Percentiles rank a stretch among this genome's conserved stretches.
These are phyloP conservation scores for Corymbia maculata DNA, from an alignment of 345 rosid species.

Conservation along the genomic window DNA sequence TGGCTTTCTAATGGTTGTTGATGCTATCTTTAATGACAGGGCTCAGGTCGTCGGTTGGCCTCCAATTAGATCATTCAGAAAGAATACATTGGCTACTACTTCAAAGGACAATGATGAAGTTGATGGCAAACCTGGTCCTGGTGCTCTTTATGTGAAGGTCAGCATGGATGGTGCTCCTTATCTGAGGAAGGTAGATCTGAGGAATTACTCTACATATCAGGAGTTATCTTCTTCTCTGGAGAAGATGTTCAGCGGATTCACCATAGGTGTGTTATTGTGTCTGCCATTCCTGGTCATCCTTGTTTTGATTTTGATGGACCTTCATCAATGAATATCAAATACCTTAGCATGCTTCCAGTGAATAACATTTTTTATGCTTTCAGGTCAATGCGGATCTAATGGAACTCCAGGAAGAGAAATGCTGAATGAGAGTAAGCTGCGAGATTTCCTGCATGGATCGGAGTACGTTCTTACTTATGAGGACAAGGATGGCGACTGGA, in stretches of 20 bases:
- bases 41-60: conserved; percentile 98
- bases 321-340: neutral
- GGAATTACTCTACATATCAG: conserved; percentile 54
- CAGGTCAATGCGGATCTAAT: conserved; percentile 71
- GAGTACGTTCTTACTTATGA: conserved; percentile 84
- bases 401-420: conserved; percentile 53
- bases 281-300: neutral
- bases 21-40: conserved; percentile 23
- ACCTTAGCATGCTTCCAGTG: neutral
- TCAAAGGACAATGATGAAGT: conserved; percentile 80
- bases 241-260: conserved; percentile 92
- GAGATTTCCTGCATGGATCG: conserved; percentile 82
- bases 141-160: conserved; percentile 71
- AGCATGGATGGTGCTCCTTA: conserved; percentile 98
- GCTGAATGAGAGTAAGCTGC: conserved; percentile 60
- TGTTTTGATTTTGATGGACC: neutral
- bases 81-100: conserved; percentile 57
- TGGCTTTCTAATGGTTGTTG: neutral
- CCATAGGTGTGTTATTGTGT: conserved; percentile 49
- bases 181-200: conserved; percentile 80
- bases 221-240: conserved; percentile 78
- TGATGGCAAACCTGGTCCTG: conserved; percentile 74
- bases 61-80: conserved; percentile 73
- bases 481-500: conserved; percentile 93
- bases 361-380: conserved; percentile 4